Evolutionary conservation across 441 rosid species (phyloP).

Genomic region (Corymbia citriodora): DNA sequence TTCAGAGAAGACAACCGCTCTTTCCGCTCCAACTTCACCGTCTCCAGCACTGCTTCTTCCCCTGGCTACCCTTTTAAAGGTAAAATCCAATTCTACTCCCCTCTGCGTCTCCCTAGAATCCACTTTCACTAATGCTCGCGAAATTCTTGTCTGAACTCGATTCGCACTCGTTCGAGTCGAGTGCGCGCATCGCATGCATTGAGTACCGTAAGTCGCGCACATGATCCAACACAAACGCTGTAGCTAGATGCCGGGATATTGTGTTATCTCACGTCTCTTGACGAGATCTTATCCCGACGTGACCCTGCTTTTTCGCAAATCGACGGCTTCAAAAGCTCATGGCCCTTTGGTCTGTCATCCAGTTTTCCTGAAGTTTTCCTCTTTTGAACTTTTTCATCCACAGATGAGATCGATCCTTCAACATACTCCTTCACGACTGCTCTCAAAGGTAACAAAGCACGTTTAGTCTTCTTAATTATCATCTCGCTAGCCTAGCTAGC

Average conservation of each 20-base stretch:
- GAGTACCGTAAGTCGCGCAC: background rate
- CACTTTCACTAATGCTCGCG: background rate
- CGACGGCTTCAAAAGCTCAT: background rate
- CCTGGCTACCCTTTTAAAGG: constrained; percentile 78
- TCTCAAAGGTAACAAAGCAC: constrained; percentile 46
- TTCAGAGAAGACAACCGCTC: constrained; percentile 70
- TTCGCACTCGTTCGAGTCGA: background rate
- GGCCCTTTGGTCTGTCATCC: background rate
- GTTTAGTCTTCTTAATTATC: background rate
- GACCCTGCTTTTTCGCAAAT: background rate
- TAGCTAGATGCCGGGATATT: background rate
- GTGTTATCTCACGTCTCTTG: background rate
- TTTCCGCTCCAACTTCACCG: constrained; percentile 57
- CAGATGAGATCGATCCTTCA: constrained; percentile 90
- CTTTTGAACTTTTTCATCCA: background rate
- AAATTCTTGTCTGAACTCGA: background rate
- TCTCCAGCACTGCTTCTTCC: constrained; percentile 96
- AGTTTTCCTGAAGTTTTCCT: background rate
- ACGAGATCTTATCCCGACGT: background rate
- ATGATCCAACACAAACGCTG: background rate
- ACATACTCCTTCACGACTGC: constrained; percentile 89
- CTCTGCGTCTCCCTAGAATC: background rate
- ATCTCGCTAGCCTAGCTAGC: background rate
- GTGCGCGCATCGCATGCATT: background rate
- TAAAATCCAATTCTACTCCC: background rate